phyloP scores from a whole-genome alignment of 192 early-diverging fungal genomes.

The Linnemannia elongata region DNA sequence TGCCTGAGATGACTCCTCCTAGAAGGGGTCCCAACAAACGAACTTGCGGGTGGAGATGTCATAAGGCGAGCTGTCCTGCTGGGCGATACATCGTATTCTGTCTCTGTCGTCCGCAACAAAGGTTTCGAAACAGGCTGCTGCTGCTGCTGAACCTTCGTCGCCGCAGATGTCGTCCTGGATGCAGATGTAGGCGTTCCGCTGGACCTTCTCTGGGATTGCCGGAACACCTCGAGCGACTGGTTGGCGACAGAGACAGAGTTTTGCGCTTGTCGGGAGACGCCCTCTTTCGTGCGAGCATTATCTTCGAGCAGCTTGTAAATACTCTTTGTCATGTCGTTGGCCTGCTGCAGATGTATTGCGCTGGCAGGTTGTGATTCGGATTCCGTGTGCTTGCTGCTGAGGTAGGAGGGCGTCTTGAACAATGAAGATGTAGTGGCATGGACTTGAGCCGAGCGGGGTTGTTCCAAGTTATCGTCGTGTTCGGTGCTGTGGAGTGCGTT shows the following conservation, averaged over 20 bases:
- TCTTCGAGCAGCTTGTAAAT: background rate
- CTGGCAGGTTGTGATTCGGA: background rate
- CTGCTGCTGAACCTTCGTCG: background rate
- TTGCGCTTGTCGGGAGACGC: slow-evolving; percentile 10
- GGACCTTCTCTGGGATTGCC: slow-evolving; percentile 13
- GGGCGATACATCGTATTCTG: slow-evolving; percentile 44
- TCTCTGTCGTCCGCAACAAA: slow-evolving; percentile 38
- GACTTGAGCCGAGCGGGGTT: background rate
- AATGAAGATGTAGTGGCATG: background rate
- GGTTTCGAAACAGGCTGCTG: background rate
- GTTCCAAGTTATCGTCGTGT: background rate
- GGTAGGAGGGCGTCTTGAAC: slow-evolving; percentile 20
- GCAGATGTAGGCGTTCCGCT: background rate
- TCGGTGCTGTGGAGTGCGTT: background rate
- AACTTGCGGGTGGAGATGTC: slow-evolving; percentile 25
- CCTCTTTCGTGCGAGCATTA: background rate
- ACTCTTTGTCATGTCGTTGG: slow-evolving; percentile 11
- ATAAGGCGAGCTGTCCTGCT: slow-evolving; percentile 14
- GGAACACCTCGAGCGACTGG: slow-evolving; percentile 16
- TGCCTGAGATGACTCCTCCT: background rate
- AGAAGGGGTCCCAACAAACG: slow-evolving; percentile 19
- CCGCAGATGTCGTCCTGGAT: background rate
- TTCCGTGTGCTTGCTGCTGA: background rate
- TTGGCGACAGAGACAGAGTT: background rate
- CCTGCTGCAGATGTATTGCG: slow-evolving; percentile 7